Evolutionary conservation across 208 protist genomes (phyloP).

Genomic region (Trichomonas vaginalis): DNA sequence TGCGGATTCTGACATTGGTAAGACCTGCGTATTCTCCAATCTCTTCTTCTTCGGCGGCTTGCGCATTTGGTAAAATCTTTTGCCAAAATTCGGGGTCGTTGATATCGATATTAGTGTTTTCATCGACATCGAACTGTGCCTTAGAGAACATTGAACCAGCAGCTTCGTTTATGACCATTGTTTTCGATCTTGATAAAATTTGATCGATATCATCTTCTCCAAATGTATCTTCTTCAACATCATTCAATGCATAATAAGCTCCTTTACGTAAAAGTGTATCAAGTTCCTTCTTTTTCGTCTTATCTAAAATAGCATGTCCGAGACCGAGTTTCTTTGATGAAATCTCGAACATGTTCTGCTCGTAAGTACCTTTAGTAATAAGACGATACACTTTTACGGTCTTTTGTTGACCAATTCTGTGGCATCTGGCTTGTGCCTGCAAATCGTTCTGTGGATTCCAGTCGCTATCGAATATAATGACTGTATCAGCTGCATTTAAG

Average conservation of each 20-base stretch:
- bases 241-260: neutral
- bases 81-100: neutral
- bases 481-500: conserved; percentile 52
- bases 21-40: neutral
- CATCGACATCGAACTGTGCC: neutral
- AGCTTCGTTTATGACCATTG: neutral
- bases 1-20: neutral
- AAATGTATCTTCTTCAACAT: conserved; percentile 11
- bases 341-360: conserved; percentile 50
- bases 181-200: neutral
- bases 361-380: conserved; percentile 31
- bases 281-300: neutral
- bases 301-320: conserved; percentile 51
- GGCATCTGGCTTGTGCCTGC: conserved; percentile 47
- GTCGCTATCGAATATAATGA: conserved; percentile 64
- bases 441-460: conserved; percentile 89
- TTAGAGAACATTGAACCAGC: neutral
- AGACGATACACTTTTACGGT: conserved; percentile 35
- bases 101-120: neutral
- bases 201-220: neutral
- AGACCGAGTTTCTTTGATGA: conserved; percentile 66
- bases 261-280: neutral
- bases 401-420: conserved; percentile 52
- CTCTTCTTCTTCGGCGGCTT: neutral
- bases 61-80: neutral